Base-by-base conservation (phyloP, 1,139 yeast species). In the Candida labiduridarum region DNA sequence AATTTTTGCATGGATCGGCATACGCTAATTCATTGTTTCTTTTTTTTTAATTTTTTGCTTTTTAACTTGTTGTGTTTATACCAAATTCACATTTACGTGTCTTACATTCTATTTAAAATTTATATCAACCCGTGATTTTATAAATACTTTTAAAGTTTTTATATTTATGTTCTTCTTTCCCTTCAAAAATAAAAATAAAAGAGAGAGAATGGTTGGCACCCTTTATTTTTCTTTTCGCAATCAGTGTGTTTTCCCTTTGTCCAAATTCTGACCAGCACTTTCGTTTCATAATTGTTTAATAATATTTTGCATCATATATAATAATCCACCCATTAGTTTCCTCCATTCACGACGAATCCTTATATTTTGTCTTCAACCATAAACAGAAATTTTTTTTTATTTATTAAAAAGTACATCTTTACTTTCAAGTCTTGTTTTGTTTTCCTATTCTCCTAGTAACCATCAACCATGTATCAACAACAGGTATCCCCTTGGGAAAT, bases 401-500 rank as follows among this genome's bases (percentile, higher is more conserved):
- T 33, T 27, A 6, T 27, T 27, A 7, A 19, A 19, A 19, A 19
- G 22, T 29, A 3, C 31, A 10, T 3, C 15, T 15, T 33, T 36
- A 8, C 18, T n/a, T 11, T 36, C 18, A 16, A 10, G 10, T 10
- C 10, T 36, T 10, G 12, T 11, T 9, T 36, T 36, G 11, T 6
- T 11, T 36, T 15, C 16, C 4, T 16, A 34, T 10, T 14, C 11
- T 16, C 19, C 7, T 19, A 19, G 22, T 19, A 19, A 34, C 38
- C 8, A 34, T 14, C 18, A 38, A 19, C 5, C 29, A 45, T 45
- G 48, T 33, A 38, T 34, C 34, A 39, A 6, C 38, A 39, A 31
- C 44, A 45, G 34, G 44, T 39, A 16, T 45, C 48, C 16, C 41
- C 46, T 3, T 79, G 83, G 83, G 72, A 74, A 25, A 58, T 64